A percentile compares a stretch with the other conserved stretches of the same genome.
Evolutionary conservation across 2,329 filamentous ascomycete species (phyloP).

Genomic region (Coccinonectria pachysandricola): DNA sequence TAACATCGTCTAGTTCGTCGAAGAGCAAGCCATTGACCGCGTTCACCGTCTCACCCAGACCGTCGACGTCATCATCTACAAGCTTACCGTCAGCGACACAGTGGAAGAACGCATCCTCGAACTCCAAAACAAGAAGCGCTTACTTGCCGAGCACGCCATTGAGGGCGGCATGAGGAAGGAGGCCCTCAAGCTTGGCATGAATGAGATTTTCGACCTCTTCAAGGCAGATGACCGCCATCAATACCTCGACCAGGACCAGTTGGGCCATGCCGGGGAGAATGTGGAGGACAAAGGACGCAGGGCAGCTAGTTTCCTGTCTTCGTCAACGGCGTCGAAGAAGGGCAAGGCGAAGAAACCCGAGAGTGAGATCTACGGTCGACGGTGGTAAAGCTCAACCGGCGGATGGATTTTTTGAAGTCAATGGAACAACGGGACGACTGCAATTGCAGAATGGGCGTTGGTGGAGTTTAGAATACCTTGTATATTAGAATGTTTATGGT

Average conservation of each 20-base stretch:
- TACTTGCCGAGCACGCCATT: slow-evolving; percentile 84
- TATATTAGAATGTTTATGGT: too few species aligned
- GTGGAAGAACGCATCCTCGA: slow-evolving; percentile 94
- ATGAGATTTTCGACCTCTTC: slow-evolving; percentile 89
- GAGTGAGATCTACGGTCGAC: slow-evolving; percentile 29
- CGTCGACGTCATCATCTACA: slow-evolving; percentile 88
- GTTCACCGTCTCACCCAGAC: slow-evolving; percentile 98
- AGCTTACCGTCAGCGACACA: slow-evolving; percentile 73
- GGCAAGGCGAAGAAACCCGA: slow-evolving; percentile 21
- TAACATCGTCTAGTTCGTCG: slow-evolving; percentile 92
- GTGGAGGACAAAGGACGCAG: slow-evolving; percentile 11
- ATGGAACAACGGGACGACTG: too few species aligned
- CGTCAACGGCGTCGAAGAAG: slow-evolving; percentile 20
- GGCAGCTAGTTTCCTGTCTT: slow-evolving; percentile 13
- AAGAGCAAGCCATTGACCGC: slow-evolving; percentile 97
- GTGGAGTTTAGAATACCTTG: too few species aligned
- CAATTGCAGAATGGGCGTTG: too few species aligned
- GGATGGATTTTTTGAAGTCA: too few species aligned
- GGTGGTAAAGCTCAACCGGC: too few species aligned
- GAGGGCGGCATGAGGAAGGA: slow-evolving; percentile 66
- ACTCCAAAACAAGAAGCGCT: slow-evolving; percentile 85
- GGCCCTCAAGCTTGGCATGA: slow-evolving; percentile 75
- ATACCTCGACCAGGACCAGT: slow-evolving; percentile 5
- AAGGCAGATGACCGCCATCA: slow-evolving; percentile 42
- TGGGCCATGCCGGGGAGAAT: slow-evolving; percentile 9